Evolutionary conservation across 2,329 filamentous ascomycete genomes (phyloP).

Genomic region (Fusarium sp.): DNA sequence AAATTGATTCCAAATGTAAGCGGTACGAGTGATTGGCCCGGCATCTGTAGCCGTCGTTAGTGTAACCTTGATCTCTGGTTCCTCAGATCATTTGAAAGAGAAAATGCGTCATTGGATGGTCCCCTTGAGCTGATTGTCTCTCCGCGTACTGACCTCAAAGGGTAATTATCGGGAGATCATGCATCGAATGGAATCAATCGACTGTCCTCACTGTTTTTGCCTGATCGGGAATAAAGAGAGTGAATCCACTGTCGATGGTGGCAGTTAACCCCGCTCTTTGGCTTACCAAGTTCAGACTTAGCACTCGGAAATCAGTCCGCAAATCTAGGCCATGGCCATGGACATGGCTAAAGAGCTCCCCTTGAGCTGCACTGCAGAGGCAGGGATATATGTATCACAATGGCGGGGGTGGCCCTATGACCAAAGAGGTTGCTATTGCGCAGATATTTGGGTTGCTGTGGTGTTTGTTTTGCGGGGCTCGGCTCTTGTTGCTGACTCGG

Average conservation of each 20-base stretch:
- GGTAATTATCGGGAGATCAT: not conserved
- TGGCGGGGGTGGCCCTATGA: constrained; percentile 15
- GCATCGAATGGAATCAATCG: not conserved
- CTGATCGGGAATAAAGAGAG: not conserved
- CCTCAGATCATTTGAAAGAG: not conserved
- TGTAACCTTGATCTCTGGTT: constrained; percentile 5
- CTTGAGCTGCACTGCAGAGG: not conserved
- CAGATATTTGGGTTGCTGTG: constrained; percentile 30
- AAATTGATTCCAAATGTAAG: constrained; percentile 40
- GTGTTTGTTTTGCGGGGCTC: constrained; percentile 33
- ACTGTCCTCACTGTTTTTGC: constrained; percentile 14
- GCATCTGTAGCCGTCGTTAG: not conserved
- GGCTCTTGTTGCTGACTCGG: constrained; percentile 2
- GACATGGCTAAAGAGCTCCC: not conserved
- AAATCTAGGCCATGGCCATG: not conserved
- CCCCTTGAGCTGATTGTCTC: not conserved
- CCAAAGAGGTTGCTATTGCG: constrained; percentile 29
- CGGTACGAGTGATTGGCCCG: constrained; percentile 20
- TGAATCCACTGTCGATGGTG: constrained; percentile 2
- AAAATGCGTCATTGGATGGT: constrained; percentile 1
- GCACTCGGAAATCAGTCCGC: constrained; percentile 17
- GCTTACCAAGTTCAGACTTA: constrained; percentile 5
- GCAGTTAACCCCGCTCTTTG: constrained; percentile 38
- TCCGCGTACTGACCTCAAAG: not conserved
- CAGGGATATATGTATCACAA: not conserved